These are phyloP conservation scores for Pinus tabuliformis DNA, from an alignment of 75 land plant genomes.

Conservation along the genomic window DNA sequence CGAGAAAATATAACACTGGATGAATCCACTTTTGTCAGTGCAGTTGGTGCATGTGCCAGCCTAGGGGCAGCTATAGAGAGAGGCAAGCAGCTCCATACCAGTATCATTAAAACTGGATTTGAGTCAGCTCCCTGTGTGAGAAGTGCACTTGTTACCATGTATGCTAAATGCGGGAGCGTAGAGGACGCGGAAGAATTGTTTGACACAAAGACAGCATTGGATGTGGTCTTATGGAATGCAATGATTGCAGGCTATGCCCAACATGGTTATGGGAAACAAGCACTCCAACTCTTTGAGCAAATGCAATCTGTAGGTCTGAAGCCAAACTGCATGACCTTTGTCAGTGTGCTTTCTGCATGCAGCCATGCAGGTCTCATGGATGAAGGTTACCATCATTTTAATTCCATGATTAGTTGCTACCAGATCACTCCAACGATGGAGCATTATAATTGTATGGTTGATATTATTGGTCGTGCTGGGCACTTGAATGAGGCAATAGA, in stretches of 20 bases:
- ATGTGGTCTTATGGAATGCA: constrained; percentile 21
- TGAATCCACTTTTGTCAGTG: constrained; percentile 52
- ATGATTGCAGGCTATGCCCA: constrained; percentile 18
- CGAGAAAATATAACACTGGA: constrained; percentile 39
- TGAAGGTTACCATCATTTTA: not conserved
- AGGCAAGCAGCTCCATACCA: constrained; percentile 59
- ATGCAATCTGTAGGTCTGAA: not conserved
- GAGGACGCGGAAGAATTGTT: constrained; percentile 53
- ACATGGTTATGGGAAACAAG: constrained; percentile 11
- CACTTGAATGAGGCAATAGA: not conserved
- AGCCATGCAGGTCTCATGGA: not conserved
- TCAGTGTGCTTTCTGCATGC: not conserved
- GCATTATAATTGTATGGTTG: not conserved
- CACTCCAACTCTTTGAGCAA: constrained; percentile 9
- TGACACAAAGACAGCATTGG: constrained; percentile 16
- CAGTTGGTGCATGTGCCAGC: constrained; percentile 44
- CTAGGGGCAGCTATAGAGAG: constrained; percentile 47
- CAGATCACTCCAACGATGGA: not conserved
- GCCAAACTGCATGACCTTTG: constrained; percentile 10
- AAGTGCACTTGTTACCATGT: constrained; percentile 64
- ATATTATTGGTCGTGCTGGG: not conserved
- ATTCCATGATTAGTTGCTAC: not conserved
- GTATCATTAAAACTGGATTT: constrained; percentile 31
- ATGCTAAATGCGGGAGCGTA: constrained; percentile 62
- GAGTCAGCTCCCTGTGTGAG: constrained; percentile 46